Base-by-base conservation (phyloP, 106 monocot genomes). In the Acorus gramineus region DNA sequence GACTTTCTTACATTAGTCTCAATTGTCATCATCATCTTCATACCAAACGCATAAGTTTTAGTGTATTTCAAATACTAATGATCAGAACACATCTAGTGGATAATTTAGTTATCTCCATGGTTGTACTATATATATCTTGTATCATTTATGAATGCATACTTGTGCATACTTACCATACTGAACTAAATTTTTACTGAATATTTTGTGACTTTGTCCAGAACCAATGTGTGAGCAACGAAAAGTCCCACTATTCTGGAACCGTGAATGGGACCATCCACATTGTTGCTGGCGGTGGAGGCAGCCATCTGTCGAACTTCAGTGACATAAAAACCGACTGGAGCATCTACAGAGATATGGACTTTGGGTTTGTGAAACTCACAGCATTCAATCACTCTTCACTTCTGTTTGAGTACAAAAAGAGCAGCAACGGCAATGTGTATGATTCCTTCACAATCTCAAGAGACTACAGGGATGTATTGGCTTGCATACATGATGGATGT, bases 231-330 rank as follows among this genome's bases (percentile, higher is more conserved):
- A 85, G 50, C 49, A 57, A 55, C 1, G 82, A 88, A 55, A 82
- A 70, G 63, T 83, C 83, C 2, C 83, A 79, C 52, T 98, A 89
- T 51, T 59, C 83, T 0, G 88, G 85, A 11, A 75, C 72, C 3
- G 71, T 85, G 77, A 92, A 88, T 14, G 98, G 98, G 9, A 98
- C 98, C 3, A 88, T 98, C 71, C 98, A 98, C 45, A 81, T 89
- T 2, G 92, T 98, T 9, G 92, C 50, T 1, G 98, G 98, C 3
- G 85, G 85, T 3, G 98, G 92, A 3, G 92, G 98, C 53, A 79
- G 88, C 53, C 91, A 92, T 74, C 60, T 89, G 42, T 71, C 79
- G 0, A 62, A 76, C 4, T 98, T 92, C 75, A 73, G 73, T 9
- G 54, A 10, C 9, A 6, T 75, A 2, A 11, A 78, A 61, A 82